These are phyloP conservation scores for Candolleomyces eurysporus DNA, from an alignment of 768 basidiomycete species.

Conservation along the genomic window DNA sequence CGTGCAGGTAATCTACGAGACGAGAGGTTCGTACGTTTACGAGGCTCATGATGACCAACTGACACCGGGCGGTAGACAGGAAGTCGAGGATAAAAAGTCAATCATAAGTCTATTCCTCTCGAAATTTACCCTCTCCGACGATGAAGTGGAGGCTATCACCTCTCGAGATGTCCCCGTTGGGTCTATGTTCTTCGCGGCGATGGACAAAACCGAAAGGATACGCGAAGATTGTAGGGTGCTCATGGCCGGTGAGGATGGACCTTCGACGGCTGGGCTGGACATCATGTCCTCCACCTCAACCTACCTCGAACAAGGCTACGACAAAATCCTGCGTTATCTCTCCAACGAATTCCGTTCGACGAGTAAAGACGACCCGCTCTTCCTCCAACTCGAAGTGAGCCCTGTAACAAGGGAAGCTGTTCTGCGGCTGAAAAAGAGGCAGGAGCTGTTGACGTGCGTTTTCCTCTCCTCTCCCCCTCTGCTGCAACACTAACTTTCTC, in stretches of 20 bases:
- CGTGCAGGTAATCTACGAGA: constrained; percentile 73
- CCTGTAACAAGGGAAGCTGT: constrained; percentile 69
- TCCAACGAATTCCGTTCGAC: constrained; percentile 81
- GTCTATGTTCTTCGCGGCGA: constrained; percentile 72
- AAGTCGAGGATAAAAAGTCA: too few relatives aligned
- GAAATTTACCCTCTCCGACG: constrained; percentile 74
- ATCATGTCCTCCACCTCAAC: constrained; percentile 83
- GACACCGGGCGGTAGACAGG: too few relatives aligned
- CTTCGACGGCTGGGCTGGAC: constrained; percentile 81
- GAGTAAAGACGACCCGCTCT: constrained; percentile 47
- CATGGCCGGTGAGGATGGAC: constrained; percentile 77
- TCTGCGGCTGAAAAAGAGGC: constrained; percentile 67
- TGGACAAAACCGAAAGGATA: constrained; percentile 85
- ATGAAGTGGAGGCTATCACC: constrained; percentile 70
- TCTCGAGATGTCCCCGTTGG: constrained; percentile 80
- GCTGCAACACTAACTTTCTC: neutral
- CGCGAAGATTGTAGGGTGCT: constrained; percentile 82
- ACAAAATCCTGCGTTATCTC: constrained; percentile 85
- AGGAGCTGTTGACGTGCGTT: constrained; percentile 71
- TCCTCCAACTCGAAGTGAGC: constrained; percentile 64
- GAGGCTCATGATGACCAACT: too few relatives aligned
- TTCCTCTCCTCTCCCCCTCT: constrained; percentile 8
- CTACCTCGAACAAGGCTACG: constrained; percentile 85
- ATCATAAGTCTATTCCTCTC: too few relatives aligned
- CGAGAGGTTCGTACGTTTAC: constrained; percentile 53